Conservation (phyloP, 257 asterid genomes). For the Thymus quinquecostatus region DNA sequence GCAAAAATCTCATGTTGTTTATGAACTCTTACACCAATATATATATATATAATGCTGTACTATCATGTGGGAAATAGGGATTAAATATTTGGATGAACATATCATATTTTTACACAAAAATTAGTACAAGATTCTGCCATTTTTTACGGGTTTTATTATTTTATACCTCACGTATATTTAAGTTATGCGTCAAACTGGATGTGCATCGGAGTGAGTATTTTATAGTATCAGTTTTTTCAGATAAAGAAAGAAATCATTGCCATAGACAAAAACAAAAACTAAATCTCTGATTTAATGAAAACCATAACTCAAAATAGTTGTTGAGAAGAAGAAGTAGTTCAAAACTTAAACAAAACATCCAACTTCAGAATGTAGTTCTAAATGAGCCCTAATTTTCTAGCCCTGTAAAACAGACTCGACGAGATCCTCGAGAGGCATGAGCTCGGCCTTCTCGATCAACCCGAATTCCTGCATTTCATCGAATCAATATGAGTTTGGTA, state of each 20-base stretch:
- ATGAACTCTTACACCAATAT: not conserved
- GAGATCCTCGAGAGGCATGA: slow-evolving; percentile 49
- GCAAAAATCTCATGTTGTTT: slow-evolving; percentile 27
- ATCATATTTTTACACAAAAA: slow-evolving; percentile 9
- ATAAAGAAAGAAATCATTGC: not conserved
- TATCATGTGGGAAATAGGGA: slow-evolving; percentile 9
- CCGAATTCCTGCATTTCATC: slow-evolving; percentile 50
- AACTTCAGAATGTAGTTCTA: slow-evolving; percentile 3
- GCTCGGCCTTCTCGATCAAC: slow-evolving; percentile 49
- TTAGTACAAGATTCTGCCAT: not conserved
- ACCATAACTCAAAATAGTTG: not conserved
- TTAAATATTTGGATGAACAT: slow-evolving; percentile 26
- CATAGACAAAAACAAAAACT: not conserved
- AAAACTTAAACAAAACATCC: not conserved
- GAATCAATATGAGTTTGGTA: not conserved
- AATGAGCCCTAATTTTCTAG: slow-evolving; percentile 17
- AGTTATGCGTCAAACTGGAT: not conserved
- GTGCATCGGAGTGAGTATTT: not conserved
- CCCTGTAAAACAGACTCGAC: slow-evolving; percentile 40
- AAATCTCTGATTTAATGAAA: slow-evolving; percentile 5
- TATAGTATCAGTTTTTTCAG: not conserved
- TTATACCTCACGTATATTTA: no score
- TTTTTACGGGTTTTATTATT: no score
- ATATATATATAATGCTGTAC: slow-evolving; percentile 16
- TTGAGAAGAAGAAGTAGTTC: not conserved